phyloP scores from a whole-genome alignment of 192 early-diverging fungal genomes.

The Entomortierella parvispora region DNA sequence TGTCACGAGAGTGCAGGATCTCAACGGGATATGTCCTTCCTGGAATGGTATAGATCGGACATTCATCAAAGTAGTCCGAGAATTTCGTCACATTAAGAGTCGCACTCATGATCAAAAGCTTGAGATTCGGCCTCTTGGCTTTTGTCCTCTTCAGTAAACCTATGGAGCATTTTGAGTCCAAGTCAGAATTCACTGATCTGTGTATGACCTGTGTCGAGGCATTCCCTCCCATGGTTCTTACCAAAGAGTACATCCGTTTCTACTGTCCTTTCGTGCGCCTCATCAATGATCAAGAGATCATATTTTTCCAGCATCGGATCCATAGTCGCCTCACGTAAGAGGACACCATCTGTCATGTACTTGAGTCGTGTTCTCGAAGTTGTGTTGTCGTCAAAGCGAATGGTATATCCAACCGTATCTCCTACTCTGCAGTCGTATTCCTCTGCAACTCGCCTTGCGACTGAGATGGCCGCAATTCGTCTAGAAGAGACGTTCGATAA shows the following conservation, averaged over 20 bases:
- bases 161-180: neutral
- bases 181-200: neutral
- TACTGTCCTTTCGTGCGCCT: conserved; percentile 95
- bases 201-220: neutral
- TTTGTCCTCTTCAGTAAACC: conserved; percentile 80
- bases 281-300: conserved; percentile 93
- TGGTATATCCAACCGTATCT: conserved; percentile 87
- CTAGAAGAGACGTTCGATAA: conserved; percentile 37
- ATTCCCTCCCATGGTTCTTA: neutral
- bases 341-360: conserved; percentile 98
- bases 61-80: conserved; percentile 81
- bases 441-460: conserved; percentile 95
- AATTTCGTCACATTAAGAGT: conserved; percentile 87
- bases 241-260: conserved; percentile 96
- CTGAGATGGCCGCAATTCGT: conserved; percentile 88
- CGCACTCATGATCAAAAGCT: conserved; percentile 86
- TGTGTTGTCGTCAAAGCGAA: conserved; percentile 97
- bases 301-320: conserved; percentile 88
- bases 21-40: conserved; percentile 72
- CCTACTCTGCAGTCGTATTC: conserved; percentile 89
- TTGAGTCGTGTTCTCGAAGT: conserved; percentile 84
- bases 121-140: conserved; percentile 82
- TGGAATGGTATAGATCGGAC: conserved; percentile 81
- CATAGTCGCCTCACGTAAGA: conserved; percentile 88
- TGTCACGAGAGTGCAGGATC: conserved; percentile 57